These are phyloP conservation scores for Gentiana macrophylla DNA, from an alignment of 257 asterid species.

Conservation along the genomic window DNA sequence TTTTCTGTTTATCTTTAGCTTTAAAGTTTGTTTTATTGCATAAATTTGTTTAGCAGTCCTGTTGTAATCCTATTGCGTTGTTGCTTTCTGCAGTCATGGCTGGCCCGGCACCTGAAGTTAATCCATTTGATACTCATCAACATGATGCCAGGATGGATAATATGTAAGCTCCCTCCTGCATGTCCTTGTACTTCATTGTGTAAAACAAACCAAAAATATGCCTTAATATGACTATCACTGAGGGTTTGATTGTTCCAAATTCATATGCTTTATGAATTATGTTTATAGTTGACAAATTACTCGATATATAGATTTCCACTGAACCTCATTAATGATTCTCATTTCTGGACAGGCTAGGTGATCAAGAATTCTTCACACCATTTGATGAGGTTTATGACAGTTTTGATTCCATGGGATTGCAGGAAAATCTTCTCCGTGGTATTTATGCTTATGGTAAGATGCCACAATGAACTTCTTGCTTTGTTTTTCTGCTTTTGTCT, in stretches of 20 bases:
- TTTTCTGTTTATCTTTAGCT: too few relatives aligned
- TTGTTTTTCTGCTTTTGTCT: neutral
- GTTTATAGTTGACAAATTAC: too few relatives aligned
- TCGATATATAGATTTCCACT: too few relatives aligned
- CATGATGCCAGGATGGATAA: slow-evolving; percentile 35
- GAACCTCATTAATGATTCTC: neutral
- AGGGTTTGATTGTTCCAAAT: too few relatives aligned
- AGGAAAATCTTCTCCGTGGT: slow-evolving; percentile 39
- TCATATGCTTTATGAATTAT: too few relatives aligned
- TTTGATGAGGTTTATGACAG: slow-evolving; percentile 38
- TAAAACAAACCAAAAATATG: too few relatives aligned
- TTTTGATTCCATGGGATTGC: slow-evolving; percentile 41
- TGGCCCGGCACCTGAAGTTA: slow-evolving; percentile 27
- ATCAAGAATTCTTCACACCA: slow-evolving; percentile 31
- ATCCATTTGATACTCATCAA: slow-evolving; percentile 35
- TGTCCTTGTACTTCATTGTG: too few relatives aligned
- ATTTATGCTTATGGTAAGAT: slow-evolving; percentile 39
- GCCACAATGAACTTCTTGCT: neutral
- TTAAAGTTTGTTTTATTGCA: too few relatives aligned
- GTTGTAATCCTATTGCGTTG: too few relatives aligned
- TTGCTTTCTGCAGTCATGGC: slow-evolving; percentile 28
- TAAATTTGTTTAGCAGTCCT: too few relatives aligned
- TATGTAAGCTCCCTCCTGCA: slow-evolving; percentile 20
- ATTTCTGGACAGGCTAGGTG: slow-evolving; percentile 23
- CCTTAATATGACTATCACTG: too few relatives aligned